Base-by-base conservation (phyloP, 2,329 filamentous ascomycete genomes). In the Alternaria sp. region DNA sequence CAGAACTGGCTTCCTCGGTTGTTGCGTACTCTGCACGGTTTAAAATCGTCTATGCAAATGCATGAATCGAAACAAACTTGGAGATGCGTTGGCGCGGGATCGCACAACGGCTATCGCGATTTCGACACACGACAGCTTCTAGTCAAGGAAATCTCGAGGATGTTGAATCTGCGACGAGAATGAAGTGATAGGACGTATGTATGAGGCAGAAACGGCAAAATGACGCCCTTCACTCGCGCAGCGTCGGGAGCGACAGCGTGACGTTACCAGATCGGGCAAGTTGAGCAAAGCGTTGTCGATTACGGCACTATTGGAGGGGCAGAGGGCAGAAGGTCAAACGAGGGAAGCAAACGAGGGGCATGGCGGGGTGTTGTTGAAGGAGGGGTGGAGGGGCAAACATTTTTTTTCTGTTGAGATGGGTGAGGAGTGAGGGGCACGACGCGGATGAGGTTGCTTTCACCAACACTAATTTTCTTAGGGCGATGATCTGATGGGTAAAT, bases 251-350 rank as follows among this genome's bases (percentile, higher is more conserved):
- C 49, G 49, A 21, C 15, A 51, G 36, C 1, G 10, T 6, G 28
- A 40, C 26, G 49, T 52, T 52, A 25, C 49, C n/a, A 36, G 19
- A 52, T 52, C 2, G 28, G 49, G 49, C 8, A 52, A 25, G 28
- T 52, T 52, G 49, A 52, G 49, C 49, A 52, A 40, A 11, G 23
- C 12, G 49, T n/a, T 52, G 49, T 52, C 49, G 49, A 36, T 52
- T 52, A 52, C 49, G 30, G 49, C 49, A 52, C 49, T 52, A 36
- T 36, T 52, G 49, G 49, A 52, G 49, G 49, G 49, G 49, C 49
- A 52, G 49, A 36, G 23, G 19, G 30, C 36, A 40, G 36, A 40
- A 40, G 17, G 43, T 1, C 28, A 52, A 17, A 32, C 19, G 49
- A 52, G 32, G 15, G 28, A 36, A 32, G 49, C 49, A 52, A 50